A percentile compares a stretch with the other conserved stretches of the same genome.
Conservation (phyloP, 495 filamentous ascomycete genomes). For the Hypoxylon fuscum region DNA sequence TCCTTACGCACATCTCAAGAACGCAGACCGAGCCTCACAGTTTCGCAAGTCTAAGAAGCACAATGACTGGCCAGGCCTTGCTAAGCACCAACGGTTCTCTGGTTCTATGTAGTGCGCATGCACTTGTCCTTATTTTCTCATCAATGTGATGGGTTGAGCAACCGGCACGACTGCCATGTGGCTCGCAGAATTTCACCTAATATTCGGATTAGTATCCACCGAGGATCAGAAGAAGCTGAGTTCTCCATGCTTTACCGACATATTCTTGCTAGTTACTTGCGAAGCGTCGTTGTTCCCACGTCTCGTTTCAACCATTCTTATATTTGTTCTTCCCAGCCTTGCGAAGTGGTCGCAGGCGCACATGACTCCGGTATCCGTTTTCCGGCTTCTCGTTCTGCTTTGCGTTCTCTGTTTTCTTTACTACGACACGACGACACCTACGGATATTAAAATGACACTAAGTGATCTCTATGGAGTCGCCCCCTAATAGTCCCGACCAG, state of each 20-base stretch:
- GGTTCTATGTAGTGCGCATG: conserved; percentile 7
- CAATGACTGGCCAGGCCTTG: conserved; percentile 8
- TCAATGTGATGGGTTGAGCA: conserved; percentile 41
- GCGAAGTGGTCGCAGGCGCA: conserved; percentile 12
- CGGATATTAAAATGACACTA: neutral
- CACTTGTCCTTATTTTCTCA: conserved; percentile 30
- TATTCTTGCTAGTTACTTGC: neutral
- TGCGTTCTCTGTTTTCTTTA: neutral
- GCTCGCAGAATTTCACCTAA: no score
- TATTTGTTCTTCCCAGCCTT: conserved; percentile 2
- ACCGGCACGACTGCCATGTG: no score
- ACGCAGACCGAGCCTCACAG: conserved; percentile 19
- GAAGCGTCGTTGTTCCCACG: conserved; percentile 5
- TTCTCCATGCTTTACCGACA: conserved; percentile 9
- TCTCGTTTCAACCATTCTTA: neutral
- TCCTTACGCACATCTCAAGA: conserved; percentile 40
- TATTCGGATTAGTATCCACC: conserved; percentile 6
- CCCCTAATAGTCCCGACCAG: no score
- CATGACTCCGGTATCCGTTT: neutral
- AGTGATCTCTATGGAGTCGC: no score
- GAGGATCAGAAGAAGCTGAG: conserved; percentile 9
- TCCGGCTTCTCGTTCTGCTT: neutral
- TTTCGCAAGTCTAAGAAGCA: conserved; percentile 35
- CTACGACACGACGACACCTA: neutral
- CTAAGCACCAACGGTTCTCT: neutral